Base-by-base conservation (phyloP, 2,329 filamentous ascomycete genomes). In the Graphilbum fragrans region DNA sequence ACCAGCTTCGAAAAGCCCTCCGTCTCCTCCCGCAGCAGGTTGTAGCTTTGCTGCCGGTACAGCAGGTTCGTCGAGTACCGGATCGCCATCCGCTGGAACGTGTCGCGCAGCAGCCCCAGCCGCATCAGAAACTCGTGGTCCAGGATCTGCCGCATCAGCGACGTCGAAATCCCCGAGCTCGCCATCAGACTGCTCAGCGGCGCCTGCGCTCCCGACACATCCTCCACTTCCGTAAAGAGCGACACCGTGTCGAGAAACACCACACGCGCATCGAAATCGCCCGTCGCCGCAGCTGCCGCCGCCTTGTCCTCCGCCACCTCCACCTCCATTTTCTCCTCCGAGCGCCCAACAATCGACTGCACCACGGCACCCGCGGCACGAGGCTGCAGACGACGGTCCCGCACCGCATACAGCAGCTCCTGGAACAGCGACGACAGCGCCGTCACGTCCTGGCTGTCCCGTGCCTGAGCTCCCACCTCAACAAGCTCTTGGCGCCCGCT, bases 1-100 rank as follows among this genome's bases (percentile, higher is more conserved):
- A 94, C 79, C 37, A 98, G 75, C 59, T 98, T 98, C 0, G 92
- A 88, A 57, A 94, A 98, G 33, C 93, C 92, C 62, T 98, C 92
- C 0, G 86, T 86, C 61, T 98, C 92, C 63, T 98, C 92, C 35
- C 92, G 80, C 18, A 98, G 67, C 8, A 98, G 66, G 54, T 98
- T 98, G 67, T 94, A 96, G 59, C 94, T 96, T 14, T 90, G 86
- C 61, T 96, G 92, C 45, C 88, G 82, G 59, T 98, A 98, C 1
- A 98, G 72, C 5, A 92, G 70, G 52, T 95, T 94, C 8, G 92
- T 98, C 38, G 88, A 84, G 55, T 93, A 87, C 42, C 90, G 80
- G 49, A 94, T 87, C 16, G 82, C 82, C 56, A 92, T 77, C 50
- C 81, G 81, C 43, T 74, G 69, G 58, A 96, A 98, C 6, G 81